Evolutionary conservation across 306 rosid genomes (phyloP).

Genomic region (Abrus pulchellus): DNA sequence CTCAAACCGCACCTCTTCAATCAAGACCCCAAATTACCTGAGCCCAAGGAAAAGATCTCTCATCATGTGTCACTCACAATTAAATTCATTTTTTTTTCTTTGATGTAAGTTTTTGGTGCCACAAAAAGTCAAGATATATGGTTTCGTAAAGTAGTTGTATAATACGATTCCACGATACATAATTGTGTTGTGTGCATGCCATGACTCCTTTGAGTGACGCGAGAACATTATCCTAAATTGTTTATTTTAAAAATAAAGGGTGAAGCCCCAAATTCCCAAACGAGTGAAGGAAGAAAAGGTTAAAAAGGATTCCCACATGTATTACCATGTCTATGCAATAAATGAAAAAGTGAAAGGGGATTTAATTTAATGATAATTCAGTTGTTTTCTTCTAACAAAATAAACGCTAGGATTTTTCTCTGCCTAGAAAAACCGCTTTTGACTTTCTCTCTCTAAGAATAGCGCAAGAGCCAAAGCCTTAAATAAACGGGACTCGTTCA

Average conservation of each 20-base stretch:
- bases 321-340: neutral
- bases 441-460: conserved; percentile 46
- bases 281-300: conserved; percentile 26
- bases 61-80: neutral
- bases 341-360: neutral
- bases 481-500: conserved; percentile 48
- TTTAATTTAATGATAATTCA: neutral
- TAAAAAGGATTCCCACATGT: conserved; percentile 3
- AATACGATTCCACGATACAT: neutral
- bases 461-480: conserved; percentile 40
- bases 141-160: neutral
- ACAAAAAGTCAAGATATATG: neutral
- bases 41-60: neutral
- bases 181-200: neutral
- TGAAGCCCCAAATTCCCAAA: conserved; percentile 29
- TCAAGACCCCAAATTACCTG: neutral
- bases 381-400: neutral
- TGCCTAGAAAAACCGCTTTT: conserved; percentile 23
- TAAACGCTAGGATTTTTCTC: conserved; percentile 24
- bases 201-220: neutral
- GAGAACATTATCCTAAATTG: neutral
- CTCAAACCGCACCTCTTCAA: too few species aligned
- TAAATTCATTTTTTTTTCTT: neutral
- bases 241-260: too few species aligned
- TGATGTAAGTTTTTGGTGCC: neutral